Conservation (phyloP, 768 basidiomycete species). For the Sarcodon sp. region DNA sequence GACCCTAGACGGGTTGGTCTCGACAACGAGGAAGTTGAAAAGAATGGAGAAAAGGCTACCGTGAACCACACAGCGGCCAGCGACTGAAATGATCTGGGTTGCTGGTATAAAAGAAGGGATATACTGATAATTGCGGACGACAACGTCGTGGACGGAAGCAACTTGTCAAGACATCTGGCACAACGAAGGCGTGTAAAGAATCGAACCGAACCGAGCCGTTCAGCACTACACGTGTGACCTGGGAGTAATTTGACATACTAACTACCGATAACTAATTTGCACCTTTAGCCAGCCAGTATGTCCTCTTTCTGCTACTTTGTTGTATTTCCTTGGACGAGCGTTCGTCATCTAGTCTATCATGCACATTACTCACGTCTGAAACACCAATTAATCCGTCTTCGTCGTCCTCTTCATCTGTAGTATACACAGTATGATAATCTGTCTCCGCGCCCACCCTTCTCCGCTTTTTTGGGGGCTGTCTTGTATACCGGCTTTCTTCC, state of each 20-base stretch:
- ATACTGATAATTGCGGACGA: slow-evolving; percentile 7
- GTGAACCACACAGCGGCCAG: slow-evolving; percentile 15
- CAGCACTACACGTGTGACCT: not conserved
- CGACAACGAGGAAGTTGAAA: slow-evolving; percentile 8
- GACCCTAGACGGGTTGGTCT: slow-evolving; percentile 9
- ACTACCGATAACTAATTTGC: slow-evolving; percentile 12
- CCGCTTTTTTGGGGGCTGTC: slow-evolving; percentile 34
- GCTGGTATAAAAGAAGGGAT: not conserved
- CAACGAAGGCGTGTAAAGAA: not conserved
- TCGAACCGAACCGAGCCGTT: not conserved
- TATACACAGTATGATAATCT: slow-evolving; percentile 34
- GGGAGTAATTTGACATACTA: too few species aligned
- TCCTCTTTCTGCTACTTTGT: slow-evolving; percentile 24
- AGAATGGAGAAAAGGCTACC: slow-evolving; percentile 4
- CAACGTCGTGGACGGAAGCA: not conserved
- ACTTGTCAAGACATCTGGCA: not conserved
- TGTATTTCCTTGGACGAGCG: slow-evolving; percentile 17
- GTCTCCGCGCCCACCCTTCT: slow-evolving; percentile 23
- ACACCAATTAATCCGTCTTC: slow-evolving; percentile 16
- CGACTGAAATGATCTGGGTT: slow-evolving; percentile 15
- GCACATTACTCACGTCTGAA: slow-evolving; percentile 5
- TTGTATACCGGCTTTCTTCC: slow-evolving; percentile 31
- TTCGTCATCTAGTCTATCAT: slow-evolving; percentile 8
- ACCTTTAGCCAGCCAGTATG: slow-evolving; percentile 48
- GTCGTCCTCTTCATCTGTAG: slow-evolving; percentile 37